phyloP scores from a whole-genome alignment of 129 eudicot species.

The Artemisia annua region DNA sequence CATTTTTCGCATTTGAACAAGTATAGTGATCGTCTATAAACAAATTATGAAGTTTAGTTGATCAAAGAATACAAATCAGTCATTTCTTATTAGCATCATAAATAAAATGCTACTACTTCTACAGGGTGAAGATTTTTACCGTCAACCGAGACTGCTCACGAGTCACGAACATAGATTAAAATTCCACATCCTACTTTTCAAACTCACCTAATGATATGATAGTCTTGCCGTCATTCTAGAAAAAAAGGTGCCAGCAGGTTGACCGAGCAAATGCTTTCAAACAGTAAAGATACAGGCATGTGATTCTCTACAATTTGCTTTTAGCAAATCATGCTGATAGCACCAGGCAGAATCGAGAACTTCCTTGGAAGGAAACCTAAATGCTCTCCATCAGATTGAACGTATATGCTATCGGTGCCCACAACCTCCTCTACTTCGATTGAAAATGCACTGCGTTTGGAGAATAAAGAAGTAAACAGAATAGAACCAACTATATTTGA shows the following conservation, averaged over 20 bases:
- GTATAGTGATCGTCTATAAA: no score
- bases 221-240: constrained; percentile 24
- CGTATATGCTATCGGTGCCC: constrained; percentile 48
- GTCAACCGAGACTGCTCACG: background rate
- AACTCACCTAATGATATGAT: no score
- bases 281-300: background rate
- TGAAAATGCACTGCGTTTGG: constrained; percentile 58
- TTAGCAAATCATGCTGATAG: constrained; percentile 77
- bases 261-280: background rate
- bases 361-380: constrained; percentile 95
- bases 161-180: background rate
- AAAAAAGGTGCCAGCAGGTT: constrained; percentile 14
- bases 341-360: constrained; percentile 68
- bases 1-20: no score
- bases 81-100: no score
- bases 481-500: background rate
- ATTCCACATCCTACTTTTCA: background rate
- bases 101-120: no score
- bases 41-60: no score
- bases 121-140: no score
- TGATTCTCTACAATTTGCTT: background rate
- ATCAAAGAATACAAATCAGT: no score
- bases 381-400: constrained; percentile 94
- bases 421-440: constrained; percentile 77
- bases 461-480: background rate